These are phyloP conservation scores for Musa schizocarpa DNA, from an alignment of 176 grass and related monocot genomes.

Conservation along the genomic window DNA sequence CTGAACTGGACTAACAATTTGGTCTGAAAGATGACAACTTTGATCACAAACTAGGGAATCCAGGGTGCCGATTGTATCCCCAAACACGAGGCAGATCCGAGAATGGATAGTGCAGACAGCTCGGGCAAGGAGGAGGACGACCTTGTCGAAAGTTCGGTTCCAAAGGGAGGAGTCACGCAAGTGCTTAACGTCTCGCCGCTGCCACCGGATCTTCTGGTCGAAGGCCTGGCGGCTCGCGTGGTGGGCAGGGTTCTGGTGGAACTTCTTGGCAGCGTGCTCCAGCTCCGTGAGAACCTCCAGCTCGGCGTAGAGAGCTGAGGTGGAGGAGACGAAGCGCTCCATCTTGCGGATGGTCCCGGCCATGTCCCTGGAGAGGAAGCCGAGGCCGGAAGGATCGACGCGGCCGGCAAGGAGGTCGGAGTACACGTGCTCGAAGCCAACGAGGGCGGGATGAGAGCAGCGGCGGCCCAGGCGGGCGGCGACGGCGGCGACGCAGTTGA, in stretches of 20 bases:
- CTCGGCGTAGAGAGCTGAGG: conserved; percentile 55
- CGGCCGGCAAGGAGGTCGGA: conserved; percentile 70
- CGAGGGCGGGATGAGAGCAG: conserved; percentile 45
- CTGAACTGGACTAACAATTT: background rate
- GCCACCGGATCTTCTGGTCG: conserved; percentile 65
- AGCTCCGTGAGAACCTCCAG: conserved; percentile 62
- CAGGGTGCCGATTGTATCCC: conserved; percentile 44
- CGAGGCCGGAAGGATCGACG: conserved; percentile 13
- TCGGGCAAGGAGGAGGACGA: conserved; percentile 61
- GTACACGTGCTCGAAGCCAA: conserved; percentile 88
- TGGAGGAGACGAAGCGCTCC: conserved; percentile 63
- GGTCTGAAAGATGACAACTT: conserved; percentile 35
- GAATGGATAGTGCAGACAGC: conserved; percentile 59
- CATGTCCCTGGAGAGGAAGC: conserved; percentile 28
- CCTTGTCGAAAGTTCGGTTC: conserved; percentile 73
- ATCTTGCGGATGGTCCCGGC: conserved; percentile 62
- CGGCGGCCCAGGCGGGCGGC: conserved; percentile 59
- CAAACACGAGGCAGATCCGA: conserved; percentile 59
- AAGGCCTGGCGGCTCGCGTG: conserved; percentile 53
- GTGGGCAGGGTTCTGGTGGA: conserved; percentile 27
- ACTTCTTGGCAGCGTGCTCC: conserved; percentile 59
- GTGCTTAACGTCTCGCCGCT: conserved; percentile 50
- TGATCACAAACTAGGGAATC: conserved; percentile 25
- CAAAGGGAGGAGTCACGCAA: conserved; percentile 73
- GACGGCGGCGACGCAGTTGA: conserved; percentile 69